These are phyloP conservation scores for Chamaecrista fasciculata DNA, from an alignment of 306 rosid genomes.

Conservation along the genomic window DNA sequence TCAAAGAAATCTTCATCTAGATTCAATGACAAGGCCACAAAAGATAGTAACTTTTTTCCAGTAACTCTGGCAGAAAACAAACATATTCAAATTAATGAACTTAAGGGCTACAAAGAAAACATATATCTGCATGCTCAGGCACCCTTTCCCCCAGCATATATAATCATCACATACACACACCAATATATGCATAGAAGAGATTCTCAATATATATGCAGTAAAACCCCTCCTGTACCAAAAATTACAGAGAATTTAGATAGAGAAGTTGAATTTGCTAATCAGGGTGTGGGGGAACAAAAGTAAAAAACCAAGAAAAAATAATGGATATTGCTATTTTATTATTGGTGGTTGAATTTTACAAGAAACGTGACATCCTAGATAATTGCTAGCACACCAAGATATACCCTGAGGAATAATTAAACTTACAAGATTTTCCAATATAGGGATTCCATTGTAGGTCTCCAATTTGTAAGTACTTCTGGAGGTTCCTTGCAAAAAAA, in stretches of 20 bases:
- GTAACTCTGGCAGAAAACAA: conserved; percentile 41
- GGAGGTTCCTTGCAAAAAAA: conserved; percentile 33
- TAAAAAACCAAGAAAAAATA: background rate
- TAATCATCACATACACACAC: background rate
- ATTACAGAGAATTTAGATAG: conserved; percentile 7
- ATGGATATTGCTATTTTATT: background rate
- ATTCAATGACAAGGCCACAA: conserved; percentile 70
- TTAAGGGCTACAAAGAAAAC: background rate
- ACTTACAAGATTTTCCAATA: conserved; percentile 61
- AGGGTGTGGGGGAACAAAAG: background rate
- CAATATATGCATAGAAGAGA: background rate
- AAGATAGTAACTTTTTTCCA: conserved; percentile 56
- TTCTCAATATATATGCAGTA: background rate
- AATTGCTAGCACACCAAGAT: background rate
- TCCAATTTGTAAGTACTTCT: conserved; percentile 73
- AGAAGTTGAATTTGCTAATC: background rate
- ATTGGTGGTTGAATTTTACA: background rate
- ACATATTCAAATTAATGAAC: conserved; percentile 11
- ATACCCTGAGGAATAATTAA: conserved; percentile 3
- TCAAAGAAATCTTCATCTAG: conserved; percentile 64
- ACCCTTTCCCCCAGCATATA: conserved; percentile 5
- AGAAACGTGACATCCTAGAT: background rate
- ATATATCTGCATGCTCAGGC: background rate
- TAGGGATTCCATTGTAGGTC: conserved; percentile 59
- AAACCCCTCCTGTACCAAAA: background rate